Conservation (phyloP, 1,284 basidiomycete species). For the Moesziomyces parantarcticus region DNA sequence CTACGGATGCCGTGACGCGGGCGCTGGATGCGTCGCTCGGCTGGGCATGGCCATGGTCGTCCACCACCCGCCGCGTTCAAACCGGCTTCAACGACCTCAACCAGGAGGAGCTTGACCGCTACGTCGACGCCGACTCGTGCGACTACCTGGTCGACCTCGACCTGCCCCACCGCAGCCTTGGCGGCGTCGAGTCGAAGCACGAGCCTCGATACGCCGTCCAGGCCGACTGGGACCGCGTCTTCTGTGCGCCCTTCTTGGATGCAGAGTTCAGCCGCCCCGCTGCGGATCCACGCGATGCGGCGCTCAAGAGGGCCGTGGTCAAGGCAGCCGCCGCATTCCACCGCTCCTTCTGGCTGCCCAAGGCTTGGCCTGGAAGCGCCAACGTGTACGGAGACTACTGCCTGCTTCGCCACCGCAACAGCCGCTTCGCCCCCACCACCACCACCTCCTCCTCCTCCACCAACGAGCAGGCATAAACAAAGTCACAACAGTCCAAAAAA, state of each 20-base stretch:
- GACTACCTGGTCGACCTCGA: constrained; percentile 64
- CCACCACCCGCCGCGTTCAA: constrained; percentile 76
- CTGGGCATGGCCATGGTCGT: constrained; percentile 59
- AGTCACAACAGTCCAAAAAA: too few species aligned
- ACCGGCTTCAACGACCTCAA: constrained; percentile 88
- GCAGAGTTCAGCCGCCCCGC: constrained; percentile 43
- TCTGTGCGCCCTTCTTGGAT: constrained; percentile 61
- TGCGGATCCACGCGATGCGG: constrained; percentile 9
- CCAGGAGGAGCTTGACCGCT: constrained; percentile 79
- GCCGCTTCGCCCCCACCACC: constrained; percentile 9
- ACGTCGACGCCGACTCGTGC: constrained; percentile 72
- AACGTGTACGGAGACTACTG: constrained; percentile 60
- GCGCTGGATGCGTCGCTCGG: constrained; percentile 69
- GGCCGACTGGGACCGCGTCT: constrained; percentile 46
- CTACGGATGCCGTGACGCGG: neutral
- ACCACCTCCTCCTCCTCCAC: too few species aligned
- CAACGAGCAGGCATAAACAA: too few species aligned
- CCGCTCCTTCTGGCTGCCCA: constrained; percentile 58
- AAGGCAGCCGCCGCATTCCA: constrained; percentile 39
- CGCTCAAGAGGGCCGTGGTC: constrained; percentile 1
- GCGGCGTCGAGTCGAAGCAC: constrained; percentile 9
- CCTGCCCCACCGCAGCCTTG: constrained; percentile 35
- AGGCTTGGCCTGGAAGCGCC: constrained; percentile 31
- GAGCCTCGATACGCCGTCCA: constrained; percentile 50
- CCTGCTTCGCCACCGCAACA: constrained; percentile 36